These are phyloP conservation scores for Entomortierella lignicola DNA, from an alignment of 192 early-diverging fungal species.

Conservation along the genomic window DNA sequence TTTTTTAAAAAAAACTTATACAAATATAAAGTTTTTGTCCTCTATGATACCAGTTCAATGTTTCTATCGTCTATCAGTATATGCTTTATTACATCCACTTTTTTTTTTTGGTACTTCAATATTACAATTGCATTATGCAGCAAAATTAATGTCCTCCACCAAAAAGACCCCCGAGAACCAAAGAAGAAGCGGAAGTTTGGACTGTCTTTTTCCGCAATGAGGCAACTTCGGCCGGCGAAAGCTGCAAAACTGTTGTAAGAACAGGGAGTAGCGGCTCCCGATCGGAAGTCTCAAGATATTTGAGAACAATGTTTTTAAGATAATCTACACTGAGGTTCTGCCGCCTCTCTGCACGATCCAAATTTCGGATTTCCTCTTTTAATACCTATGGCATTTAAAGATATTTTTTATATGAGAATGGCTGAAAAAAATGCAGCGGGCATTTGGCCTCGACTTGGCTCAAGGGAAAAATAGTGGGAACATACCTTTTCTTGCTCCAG, in stretches of 20 bases:
- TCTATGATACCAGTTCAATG: neutral
- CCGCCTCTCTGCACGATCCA: conserved; percentile 69
- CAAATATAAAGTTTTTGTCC: neutral
- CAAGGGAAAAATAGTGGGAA: too few species aligned
- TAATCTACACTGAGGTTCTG: conserved; percentile 76
- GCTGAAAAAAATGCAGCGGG: too few species aligned
- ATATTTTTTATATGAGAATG: neutral
- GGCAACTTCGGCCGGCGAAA: conserved; percentile 55
- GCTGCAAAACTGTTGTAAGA: conserved; percentile 57
- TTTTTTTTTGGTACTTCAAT: too few species aligned
- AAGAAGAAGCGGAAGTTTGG: conserved; percentile 20
- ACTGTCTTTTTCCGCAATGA: conserved; percentile 48
- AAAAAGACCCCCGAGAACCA: conserved; percentile 48
- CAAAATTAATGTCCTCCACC: conserved; percentile 18
- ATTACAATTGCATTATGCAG: too few species aligned
- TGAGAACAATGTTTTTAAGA: conserved; percentile 77
- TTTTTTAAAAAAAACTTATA: neutral
- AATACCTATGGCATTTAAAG: conserved; percentile 52
- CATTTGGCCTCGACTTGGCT: too few species aligned
- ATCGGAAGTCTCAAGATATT: conserved; percentile 68
- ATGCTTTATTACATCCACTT: neutral
- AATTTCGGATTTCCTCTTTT: conserved; percentile 70
- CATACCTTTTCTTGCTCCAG: conserved; percentile 67
- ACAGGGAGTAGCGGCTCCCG: conserved; percentile 57
- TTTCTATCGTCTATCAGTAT: neutral